A percentile compares a stretch with the other conserved stretches of the same genome.
Evolutionary conservation across 495 filamentous ascomycete species (phyloP).

Genomic region (Sporormia fimetaria): DNA sequence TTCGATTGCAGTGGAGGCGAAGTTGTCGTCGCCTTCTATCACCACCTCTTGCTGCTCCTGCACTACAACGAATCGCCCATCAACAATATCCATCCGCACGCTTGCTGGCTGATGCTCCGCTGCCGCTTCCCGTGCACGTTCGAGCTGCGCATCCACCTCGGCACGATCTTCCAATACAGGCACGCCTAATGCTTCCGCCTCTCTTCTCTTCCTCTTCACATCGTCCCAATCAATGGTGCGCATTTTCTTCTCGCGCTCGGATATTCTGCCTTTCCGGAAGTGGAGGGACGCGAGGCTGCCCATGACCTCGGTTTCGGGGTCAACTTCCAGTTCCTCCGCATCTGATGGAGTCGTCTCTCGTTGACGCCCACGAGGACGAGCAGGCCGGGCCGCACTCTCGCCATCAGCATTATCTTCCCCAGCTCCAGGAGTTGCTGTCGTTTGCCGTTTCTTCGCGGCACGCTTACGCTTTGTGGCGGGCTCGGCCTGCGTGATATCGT

Average conservation of each 20-base stretch:
- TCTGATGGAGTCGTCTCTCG: constrained; percentile 62
- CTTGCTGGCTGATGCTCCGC: constrained; percentile 4
- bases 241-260: constrained; percentile 53
- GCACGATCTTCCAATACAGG: constrained; percentile 1
- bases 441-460: neutral
- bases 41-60: constrained; percentile 66
- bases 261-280: constrained; percentile 65
- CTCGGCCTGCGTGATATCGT: neutral
- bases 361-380: constrained; percentile 1
- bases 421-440: neutral
- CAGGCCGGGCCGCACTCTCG: neutral
- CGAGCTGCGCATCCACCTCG: constrained; percentile 1
- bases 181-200: neutral
- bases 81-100: constrained; percentile 40
- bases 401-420: constrained; percentile 2
- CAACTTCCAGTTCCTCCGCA: constrained; percentile 60
- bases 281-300: constrained; percentile 62
- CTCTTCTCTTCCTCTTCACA: constrained; percentile 12
- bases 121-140: constrained; percentile 10
- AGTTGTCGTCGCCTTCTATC: constrained; percentile 55
- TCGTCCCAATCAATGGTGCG: constrained; percentile 41
- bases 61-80: constrained; percentile 76
- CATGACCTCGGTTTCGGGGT: constrained; percentile 64
- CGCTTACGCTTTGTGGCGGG: neutral
- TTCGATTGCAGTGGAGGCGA: constrained; percentile 48